phyloP scores from a whole-genome alignment of 2,329 filamentous ascomycete species.

The Stylonectria norvegica region DNA sequence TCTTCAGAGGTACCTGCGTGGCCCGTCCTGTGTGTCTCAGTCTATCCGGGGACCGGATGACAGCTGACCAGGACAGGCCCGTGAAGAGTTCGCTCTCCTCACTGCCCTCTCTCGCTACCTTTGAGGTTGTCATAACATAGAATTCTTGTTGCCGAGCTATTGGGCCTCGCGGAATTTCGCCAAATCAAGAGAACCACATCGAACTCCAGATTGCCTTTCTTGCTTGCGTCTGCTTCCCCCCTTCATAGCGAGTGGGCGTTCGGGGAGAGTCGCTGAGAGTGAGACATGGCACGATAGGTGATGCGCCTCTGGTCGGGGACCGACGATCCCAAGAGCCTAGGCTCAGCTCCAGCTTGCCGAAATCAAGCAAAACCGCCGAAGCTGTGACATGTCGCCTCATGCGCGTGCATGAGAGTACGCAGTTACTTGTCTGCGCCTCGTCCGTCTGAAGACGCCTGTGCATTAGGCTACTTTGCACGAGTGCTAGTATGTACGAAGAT shows the following conservation, averaged over 20 bases:
- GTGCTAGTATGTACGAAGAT: background rate
- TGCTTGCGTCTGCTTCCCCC: background rate
- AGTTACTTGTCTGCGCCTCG: too few relatives aligned
- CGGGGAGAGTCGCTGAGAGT: background rate
- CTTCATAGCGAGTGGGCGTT: background rate
- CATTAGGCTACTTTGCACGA: background rate
- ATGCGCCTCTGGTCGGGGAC: conserved; percentile 4
- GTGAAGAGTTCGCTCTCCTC: background rate
- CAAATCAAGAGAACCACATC: background rate
- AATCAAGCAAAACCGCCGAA: conserved; percentile 6
- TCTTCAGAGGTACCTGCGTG: conserved; percentile 13
- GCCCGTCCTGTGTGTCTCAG: conserved; percentile 17
- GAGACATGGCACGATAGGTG: conserved; percentile 15
- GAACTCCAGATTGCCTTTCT: background rate
- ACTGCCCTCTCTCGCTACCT: too few relatives aligned
- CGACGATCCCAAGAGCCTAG: conserved; percentile 13
- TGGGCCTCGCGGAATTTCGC: too few relatives aligned
- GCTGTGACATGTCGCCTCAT: conserved; percentile 2
- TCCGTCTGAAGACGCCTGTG: too few relatives aligned
- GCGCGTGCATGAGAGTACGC: conserved; percentile 2
- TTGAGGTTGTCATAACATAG: too few relatives aligned
- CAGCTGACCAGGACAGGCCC: conserved; percentile 11
- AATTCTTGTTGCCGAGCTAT: too few relatives aligned
- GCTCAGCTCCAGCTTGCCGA: conserved; percentile 3
- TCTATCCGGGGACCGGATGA: conserved; percentile 10